Percentiles rank a stretch among this genome's conserved stretches.
Conservation (phyloP, 2,329 filamentous ascomycete genomes). For the Dactylella cylindrospora region DNA sequence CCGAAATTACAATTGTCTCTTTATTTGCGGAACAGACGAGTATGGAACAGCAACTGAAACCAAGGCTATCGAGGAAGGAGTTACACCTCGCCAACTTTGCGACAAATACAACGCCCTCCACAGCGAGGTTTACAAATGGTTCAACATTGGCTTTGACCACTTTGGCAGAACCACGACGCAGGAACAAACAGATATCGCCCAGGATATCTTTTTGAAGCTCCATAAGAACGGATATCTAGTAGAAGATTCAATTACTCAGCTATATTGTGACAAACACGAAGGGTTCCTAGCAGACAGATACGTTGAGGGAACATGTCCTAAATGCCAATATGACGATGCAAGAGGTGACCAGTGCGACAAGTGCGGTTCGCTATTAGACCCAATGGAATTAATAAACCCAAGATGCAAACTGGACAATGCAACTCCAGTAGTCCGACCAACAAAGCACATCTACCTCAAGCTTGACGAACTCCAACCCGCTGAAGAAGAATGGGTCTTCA, state of each 20-base stretch:
- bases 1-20: conserved; percentile 76
- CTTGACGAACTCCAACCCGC: conserved; percentile 78
- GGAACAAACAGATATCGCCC: conserved; percentile 88
- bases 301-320: conserved; percentile 72
- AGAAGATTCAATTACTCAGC: conserved; percentile 83
- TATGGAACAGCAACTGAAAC: conserved; percentile 96
- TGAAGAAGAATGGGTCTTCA: conserved; percentile 74
- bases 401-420: conserved; percentile 88
- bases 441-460: conserved; percentile 87
- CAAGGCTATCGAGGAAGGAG: conserved; percentile 83
- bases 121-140: conserved; percentile 92
- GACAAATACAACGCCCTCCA: conserved; percentile 90
- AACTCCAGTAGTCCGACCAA: conserved; percentile 74
- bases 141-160: conserved; percentile 89
- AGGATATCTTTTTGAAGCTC: conserved; percentile 85
- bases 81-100: conserved; percentile 81
- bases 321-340: conserved; percentile 71
- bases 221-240: conserved; percentile 84
- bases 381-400: conserved; percentile 76
- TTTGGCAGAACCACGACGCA: conserved; percentile 89
- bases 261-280: conserved; percentile 78
- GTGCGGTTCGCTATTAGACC: conserved; percentile 71
- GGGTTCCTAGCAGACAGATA: conserved; percentile 83
- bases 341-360: conserved; percentile 74
- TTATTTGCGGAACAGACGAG: conserved; percentile 85